These are phyloP conservation scores for Rhodofomes roseus DNA, from an alignment of 1,284 basidiomycete genomes.

Conservation along the genomic window DNA sequence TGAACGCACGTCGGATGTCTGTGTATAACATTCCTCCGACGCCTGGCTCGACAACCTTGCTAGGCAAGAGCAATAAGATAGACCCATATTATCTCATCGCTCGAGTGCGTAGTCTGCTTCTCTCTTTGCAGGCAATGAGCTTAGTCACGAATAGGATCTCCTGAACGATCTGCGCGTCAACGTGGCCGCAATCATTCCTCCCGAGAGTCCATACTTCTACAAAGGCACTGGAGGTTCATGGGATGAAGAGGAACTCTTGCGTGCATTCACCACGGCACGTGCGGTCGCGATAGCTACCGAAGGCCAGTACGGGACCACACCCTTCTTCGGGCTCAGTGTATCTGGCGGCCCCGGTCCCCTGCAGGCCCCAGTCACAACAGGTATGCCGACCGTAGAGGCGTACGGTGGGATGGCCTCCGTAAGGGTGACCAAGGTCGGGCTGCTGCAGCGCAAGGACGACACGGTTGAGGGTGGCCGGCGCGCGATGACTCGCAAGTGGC, in stretches of 20 bases:
- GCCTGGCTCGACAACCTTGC: slow-evolving; percentile 34
- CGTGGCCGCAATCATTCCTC: slow-evolving; percentile 60
- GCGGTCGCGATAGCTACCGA: slow-evolving; percentile 49
- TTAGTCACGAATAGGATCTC: slow-evolving; percentile 45
- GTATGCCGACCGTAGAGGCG: slow-evolving; percentile 15
- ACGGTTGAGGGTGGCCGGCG: slow-evolving; percentile 74
- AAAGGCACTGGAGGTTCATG: slow-evolving; percentile 69
- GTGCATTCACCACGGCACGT: slow-evolving; percentile 67
- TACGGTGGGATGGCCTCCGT: slow-evolving; percentile 47
- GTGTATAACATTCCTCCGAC: slow-evolving; percentile 33
- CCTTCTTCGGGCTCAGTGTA: slow-evolving; percentile 47
- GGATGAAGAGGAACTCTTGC: slow-evolving; percentile 67
- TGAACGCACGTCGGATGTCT: slow-evolving; percentile 38
- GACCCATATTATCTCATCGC: slow-evolving; percentile 93
- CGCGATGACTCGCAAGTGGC: slow-evolving; percentile 83
- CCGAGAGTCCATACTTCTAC: slow-evolving; percentile 72
- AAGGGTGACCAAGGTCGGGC: slow-evolving; percentile 80
- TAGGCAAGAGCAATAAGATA: slow-evolving; percentile 64
- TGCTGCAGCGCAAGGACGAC: slow-evolving; percentile 86
- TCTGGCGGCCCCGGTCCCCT: slow-evolving; percentile 29
- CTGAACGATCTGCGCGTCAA: slow-evolving; percentile 77
- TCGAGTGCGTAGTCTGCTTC: slow-evolving; percentile 44
- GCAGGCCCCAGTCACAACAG: slow-evolving; percentile 14
- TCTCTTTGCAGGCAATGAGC: neutral
- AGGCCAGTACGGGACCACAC: slow-evolving; percentile 35